Conservation (phyloP, 768 basidiomycete genomes). For the Asterophora parasitica region DNA sequence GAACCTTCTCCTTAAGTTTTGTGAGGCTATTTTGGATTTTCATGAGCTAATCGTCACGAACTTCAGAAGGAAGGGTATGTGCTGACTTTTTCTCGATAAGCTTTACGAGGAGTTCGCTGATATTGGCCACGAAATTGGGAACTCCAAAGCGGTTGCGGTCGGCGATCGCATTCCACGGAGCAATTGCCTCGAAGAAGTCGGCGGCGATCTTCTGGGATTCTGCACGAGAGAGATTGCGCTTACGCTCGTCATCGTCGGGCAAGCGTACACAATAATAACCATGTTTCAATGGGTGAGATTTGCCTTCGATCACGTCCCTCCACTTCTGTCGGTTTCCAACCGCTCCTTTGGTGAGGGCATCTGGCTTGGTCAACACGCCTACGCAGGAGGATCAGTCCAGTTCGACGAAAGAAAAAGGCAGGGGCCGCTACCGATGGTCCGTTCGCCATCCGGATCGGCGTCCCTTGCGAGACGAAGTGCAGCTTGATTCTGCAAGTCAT, state of each 20-base stretch:
- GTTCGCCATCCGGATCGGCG: conserved; percentile 46
- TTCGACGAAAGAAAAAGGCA: not conserved
- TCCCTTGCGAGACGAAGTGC: conserved; percentile 50
- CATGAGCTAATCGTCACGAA: too few relatives aligned
- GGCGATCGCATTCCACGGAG: conserved; percentile 49
- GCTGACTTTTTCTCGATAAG: conserved; percentile 53
- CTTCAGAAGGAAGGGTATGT: not conserved
- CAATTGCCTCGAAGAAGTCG: conserved; percentile 41
- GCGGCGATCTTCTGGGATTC: conserved; percentile 34
- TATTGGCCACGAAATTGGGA: conserved; percentile 43
- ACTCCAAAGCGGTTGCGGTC: conserved; percentile 52
- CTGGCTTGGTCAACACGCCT: conserved; percentile 74
- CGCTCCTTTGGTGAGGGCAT: conserved; percentile 42
- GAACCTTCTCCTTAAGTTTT: conserved; percentile 33
- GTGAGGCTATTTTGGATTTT: conserved; percentile 38
- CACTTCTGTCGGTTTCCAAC: conserved; percentile 37
- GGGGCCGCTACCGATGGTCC: conserved; percentile 54
- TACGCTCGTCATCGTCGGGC: conserved; percentile 54
- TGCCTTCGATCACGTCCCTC: conserved; percentile 49
- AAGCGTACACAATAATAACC: conserved; percentile 68
- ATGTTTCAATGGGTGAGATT: conserved; percentile 39
- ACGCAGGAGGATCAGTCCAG: not conserved
- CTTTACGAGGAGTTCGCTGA: conserved; percentile 47
- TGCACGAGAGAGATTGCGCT: conserved; percentile 26
- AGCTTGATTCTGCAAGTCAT: conserved; percentile 63